phyloP scores from a whole-genome alignment of 139 green algal species.

The Pycnococcus provasolii region DNA sequence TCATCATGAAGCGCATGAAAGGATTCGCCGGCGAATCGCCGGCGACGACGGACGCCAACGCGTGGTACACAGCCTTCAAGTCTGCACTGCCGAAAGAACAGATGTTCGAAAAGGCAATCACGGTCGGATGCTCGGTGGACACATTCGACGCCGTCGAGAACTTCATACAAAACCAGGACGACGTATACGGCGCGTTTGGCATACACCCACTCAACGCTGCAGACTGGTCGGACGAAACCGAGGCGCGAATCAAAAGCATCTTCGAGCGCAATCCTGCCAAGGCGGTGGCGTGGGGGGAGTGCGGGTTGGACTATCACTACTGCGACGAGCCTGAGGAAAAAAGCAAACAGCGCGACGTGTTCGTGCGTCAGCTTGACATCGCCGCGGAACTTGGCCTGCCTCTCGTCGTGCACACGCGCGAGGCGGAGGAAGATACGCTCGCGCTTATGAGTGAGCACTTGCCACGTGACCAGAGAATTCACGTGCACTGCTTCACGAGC shows the following conservation, averaged over 20 bases:
- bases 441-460: constrained; percentile 4
- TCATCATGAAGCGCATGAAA: constrained; percentile 3
- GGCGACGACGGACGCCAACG: background rate
- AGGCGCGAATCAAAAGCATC: background rate
- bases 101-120: constrained; percentile 2
- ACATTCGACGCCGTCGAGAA: background rate
- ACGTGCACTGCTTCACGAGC: constrained; percentile 22
- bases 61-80: background rate
- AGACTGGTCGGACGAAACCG: background rate
- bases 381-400: constrained; percentile 1
- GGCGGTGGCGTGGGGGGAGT: constrained; percentile 6
- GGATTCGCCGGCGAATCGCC: background rate
- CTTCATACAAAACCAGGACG: background rate
- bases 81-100: background rate
- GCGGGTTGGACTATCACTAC: constrained; percentile 12
- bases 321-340: background rate
- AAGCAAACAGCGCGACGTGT: background rate
- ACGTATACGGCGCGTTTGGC: constrained; percentile 7
- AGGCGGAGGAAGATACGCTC: constrained; percentile 12
- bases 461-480: background rate
- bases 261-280: background rate
- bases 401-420: constrained; percentile 15
- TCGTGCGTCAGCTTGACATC: constrained; percentile 9
- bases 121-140: background rate
- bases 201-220: constrained; percentile 4